Percentiles rank a stretch among this genome's conserved stretches.
phyloP scores from a whole-genome alignment of 1,139 yeast genomes.

The Hansenula lynferdii region DNA sequence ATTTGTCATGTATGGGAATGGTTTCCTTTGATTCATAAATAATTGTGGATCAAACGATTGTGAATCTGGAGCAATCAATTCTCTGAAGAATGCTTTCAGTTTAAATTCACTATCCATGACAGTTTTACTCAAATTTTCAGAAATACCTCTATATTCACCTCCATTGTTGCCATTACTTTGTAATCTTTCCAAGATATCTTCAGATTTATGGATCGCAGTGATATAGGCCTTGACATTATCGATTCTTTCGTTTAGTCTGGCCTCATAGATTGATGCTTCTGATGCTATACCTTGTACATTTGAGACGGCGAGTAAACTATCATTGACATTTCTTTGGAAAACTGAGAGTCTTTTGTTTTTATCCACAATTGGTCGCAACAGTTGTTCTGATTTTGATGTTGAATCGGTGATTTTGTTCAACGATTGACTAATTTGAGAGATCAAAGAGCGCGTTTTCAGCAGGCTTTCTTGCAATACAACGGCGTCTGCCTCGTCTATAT shows the following conservation, averaged over 20 bases:
- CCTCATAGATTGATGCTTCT: slow-evolving; percentile 49
- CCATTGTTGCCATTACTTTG: slow-evolving; percentile 20
- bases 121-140: slow-evolving; percentile 28
- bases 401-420: slow-evolving; percentile 51
- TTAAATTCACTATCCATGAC: slow-evolving; percentile 28
- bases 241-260: slow-evolving; percentile 29
- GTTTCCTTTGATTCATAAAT: slow-evolving; percentile 30
- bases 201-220: slow-evolving; percentile 32
- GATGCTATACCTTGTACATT: slow-evolving; percentile 65
- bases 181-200: slow-evolving; percentile 32
- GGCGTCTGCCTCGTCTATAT: slow-evolving; percentile 80
- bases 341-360: slow-evolving; percentile 55
- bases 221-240: slow-evolving; percentile 30
- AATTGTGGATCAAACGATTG: slow-evolving; percentile 37
- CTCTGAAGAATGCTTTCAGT: slow-evolving; percentile 29
- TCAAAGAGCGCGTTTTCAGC: slow-evolving; percentile 50
- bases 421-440: slow-evolving; percentile 51
- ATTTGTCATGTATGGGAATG: slow-evolving; percentile 35
- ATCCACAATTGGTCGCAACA: slow-evolving; percentile 67
- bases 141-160: slow-evolving; percentile 33
- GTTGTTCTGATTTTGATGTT: slow-evolving; percentile 56
- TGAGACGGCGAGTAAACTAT: slow-evolving; percentile 53
- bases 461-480: slow-evolving; percentile 77
- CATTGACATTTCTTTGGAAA: slow-evolving; percentile 55
- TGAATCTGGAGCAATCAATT: slow-evolving; percentile 22